Conservation (phyloP, 208 protist species). For the Spongospora subterranea region DNA sequence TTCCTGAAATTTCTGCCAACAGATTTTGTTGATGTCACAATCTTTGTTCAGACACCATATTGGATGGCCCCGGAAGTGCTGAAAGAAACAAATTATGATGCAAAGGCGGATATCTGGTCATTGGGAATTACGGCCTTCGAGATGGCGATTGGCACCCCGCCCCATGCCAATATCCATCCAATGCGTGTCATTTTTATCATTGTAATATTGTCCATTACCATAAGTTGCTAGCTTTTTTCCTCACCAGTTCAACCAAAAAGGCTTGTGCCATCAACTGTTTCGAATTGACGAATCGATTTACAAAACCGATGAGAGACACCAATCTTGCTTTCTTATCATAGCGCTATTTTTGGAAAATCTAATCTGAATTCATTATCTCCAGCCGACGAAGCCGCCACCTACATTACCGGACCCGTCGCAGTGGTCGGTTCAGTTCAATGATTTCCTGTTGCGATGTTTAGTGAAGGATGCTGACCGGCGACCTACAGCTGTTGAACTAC, state of each 20-base stretch:
- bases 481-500: too few relatives aligned
- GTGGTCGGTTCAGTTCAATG: slow-evolving; percentile 68
- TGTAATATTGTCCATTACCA: too few relatives aligned
- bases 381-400: slow-evolving; percentile 62
- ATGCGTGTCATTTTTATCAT: slow-evolving; percentile 75
- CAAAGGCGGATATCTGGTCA: slow-evolving; percentile 75
- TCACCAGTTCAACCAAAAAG: too few relatives aligned
- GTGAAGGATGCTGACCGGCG: slow-evolving; percentile 70
- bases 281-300: too few relatives aligned
- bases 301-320: too few relatives aligned
- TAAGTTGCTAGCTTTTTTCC: too few relatives aligned
- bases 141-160: slow-evolving; percentile 70
- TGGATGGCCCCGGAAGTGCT: slow-evolving; percentile 77
- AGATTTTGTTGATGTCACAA: slow-evolving; percentile 1
- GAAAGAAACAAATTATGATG: slow-evolving; percentile 63
- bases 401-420: slow-evolving; percentile 61
- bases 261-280: too few relatives aligned
- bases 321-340: too few relatives aligned
- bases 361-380: too few relatives aligned
- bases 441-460: slow-evolving; percentile 72
- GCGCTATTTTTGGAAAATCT: too few relatives aligned
- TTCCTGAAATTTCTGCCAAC: neutral
- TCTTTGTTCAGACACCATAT: slow-evolving; percentile 72
- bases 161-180: slow-evolving; percentile 69
- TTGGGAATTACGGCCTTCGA: slow-evolving; percentile 76